phyloP scores from a whole-genome alignment of 2,329 filamentous ascomycete genomes.

The Cladosporium sp. region DNA sequence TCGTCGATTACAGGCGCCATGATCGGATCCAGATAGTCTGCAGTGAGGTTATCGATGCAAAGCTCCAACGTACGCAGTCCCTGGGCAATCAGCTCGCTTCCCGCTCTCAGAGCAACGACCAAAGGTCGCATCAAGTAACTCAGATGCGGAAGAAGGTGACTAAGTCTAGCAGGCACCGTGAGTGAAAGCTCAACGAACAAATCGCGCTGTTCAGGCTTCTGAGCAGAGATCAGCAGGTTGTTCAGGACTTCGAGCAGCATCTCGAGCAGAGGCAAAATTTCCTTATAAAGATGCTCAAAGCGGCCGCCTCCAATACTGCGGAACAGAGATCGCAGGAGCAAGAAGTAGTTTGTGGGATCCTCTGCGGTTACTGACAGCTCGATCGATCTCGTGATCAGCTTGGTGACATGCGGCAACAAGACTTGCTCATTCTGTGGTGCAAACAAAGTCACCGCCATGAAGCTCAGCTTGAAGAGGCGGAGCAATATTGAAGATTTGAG shows the following conservation, averaged over 20 bases:
- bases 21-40: constrained; percentile 96
- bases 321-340: constrained; percentile 87
- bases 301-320: constrained; percentile 94
- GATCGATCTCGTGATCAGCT: constrained; percentile 96
- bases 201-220: constrained; percentile 86
- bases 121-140: constrained; percentile 96
- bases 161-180: constrained; percentile 89
- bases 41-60: constrained; percentile 96
- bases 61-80: constrained; percentile 89
- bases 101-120: constrained; percentile 89
- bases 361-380: constrained; percentile 92
- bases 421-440: constrained; percentile 93
- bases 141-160: constrained; percentile 89
- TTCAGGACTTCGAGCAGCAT: constrained; percentile 98
- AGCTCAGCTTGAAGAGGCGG: constrained; percentile 93
- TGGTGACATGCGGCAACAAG: constrained; percentile 89
- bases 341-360: constrained; percentile 98
- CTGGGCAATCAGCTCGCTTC: constrained; percentile 83
- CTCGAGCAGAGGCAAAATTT: constrained; percentile 90
- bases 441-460: constrained; percentile 98
- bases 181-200: constrained; percentile 96
- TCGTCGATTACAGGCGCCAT: constrained; percentile 99
- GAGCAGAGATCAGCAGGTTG: constrained; percentile 83
- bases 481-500: constrained; percentile 90
- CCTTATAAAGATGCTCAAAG: constrained; percentile 97